Evolutionary conservation across 495 filamentous ascomycete genomes (phyloP).

Genomic region (Aspergillus baeticus): DNA sequence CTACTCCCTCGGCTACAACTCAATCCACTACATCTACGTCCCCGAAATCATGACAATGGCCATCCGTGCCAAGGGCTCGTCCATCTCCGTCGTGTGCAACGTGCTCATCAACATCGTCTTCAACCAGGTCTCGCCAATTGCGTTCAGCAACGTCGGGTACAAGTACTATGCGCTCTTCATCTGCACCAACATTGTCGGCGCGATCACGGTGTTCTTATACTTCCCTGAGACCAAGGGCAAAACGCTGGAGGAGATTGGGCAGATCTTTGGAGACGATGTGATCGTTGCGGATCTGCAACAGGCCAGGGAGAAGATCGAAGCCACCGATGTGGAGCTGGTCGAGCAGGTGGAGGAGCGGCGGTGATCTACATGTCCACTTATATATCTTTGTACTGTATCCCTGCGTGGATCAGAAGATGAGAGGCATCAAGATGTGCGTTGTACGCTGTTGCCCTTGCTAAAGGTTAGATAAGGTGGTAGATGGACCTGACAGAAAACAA

Average conservation of each 20-base stretch:
- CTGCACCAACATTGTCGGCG: constrained; percentile 48
- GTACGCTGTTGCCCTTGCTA: no score
- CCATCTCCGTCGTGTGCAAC: constrained; percentile 51
- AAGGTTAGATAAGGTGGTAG: no score
- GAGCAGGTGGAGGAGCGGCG: constrained; percentile 1
- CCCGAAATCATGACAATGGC: constrained; percentile 59
- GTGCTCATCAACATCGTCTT: constrained; percentile 56
- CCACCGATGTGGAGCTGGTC: neutral
- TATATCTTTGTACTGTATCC: no score
- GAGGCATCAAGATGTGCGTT: no score
- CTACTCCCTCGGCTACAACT: constrained; percentile 53
- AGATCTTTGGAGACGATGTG: constrained; percentile 31
- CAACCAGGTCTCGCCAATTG: constrained; percentile 55
- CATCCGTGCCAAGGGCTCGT: constrained; percentile 52
- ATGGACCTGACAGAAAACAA: no score
- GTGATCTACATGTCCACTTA: no score
- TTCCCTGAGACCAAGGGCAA: constrained; percentile 55
- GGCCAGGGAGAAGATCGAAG: constrained; percentile 4
- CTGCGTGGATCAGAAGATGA: no score
- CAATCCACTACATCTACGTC: constrained; percentile 54
- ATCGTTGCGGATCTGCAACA: constrained; percentile 8
- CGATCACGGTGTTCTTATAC: constrained; percentile 41
- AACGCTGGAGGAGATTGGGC: constrained; percentile 54
- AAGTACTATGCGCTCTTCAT: constrained; percentile 56
- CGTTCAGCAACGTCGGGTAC: constrained; percentile 43